Conservation (phyloP, 192 early-diverging fungal species). For the Podila epigama region DNA sequence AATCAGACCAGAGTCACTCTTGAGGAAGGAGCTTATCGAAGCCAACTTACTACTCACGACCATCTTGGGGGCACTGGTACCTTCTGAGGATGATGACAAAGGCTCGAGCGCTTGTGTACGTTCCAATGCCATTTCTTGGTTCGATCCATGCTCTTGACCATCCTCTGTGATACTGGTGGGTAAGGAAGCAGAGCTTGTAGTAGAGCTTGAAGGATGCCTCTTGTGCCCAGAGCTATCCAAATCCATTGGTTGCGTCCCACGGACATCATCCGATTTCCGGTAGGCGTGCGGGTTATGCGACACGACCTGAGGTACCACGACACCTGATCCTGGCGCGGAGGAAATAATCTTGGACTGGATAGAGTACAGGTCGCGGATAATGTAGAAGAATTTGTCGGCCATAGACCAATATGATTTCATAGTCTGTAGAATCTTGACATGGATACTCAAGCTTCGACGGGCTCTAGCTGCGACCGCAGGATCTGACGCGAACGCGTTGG, state of each 20-base stretch:
- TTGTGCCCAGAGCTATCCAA: not conserved
- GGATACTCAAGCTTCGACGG: conserved; percentile 45
- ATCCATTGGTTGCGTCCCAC: not conserved
- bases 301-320: conserved; percentile 3
- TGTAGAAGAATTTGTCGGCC: conserved; percentile 60
- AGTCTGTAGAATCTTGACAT: conserved; percentile 49
- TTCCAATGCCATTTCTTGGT: not conserved
- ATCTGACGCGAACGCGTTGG: conserved; percentile 51
- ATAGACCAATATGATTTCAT: conserved; percentile 62
- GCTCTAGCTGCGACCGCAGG: conserved; percentile 47
- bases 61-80: not conserved
- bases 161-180: no score
- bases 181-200: no score
- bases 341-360: conserved; percentile 54
- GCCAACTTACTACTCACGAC: conserved; percentile 16
- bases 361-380: conserved; percentile 59
- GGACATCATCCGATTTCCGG: not conserved
- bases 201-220: not conserved
- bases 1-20: conserved; percentile 45
- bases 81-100: not conserved
- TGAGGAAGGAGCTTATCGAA: conserved; percentile 40
- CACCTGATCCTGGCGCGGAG: conserved; percentile 1
- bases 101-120: not conserved
- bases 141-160: no score
- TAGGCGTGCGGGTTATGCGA: not conserved